Evolutionary conservation across 2,329 filamentous ascomycete species (phyloP).

Genomic region (Phyllosticta paracitricarpa): DNA sequence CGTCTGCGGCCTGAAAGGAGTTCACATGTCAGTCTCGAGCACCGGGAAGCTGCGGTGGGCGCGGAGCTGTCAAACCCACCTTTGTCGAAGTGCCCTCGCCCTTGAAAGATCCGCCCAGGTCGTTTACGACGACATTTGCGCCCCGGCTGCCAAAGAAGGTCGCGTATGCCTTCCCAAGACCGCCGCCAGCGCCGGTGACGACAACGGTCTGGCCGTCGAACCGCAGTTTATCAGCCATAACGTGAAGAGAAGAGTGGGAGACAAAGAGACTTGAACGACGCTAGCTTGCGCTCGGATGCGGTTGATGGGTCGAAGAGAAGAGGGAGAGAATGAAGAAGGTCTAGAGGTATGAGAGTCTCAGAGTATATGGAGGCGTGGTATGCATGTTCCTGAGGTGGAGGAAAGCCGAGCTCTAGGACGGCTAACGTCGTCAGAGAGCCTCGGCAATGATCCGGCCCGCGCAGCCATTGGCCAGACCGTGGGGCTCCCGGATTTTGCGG

Average conservation of each 20-base stretch:
- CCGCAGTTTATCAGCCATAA: conserved; percentile 44
- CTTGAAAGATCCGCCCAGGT: conserved; percentile 86
- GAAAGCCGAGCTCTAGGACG: conserved; percentile 7
- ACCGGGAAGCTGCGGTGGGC: neutral
- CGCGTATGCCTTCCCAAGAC: conserved; percentile 72
- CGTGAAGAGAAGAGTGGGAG: neutral
- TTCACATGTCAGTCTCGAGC: conserved; percentile 2
- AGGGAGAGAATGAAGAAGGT: neutral
- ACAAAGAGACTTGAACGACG: neutral
- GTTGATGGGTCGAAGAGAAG: neutral
- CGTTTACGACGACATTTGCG: conserved; percentile 92
- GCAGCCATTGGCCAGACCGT: conserved; percentile 1
- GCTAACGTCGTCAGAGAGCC: conserved; percentile 9
- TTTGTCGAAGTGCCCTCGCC: conserved; percentile 81
- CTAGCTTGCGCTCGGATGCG: neutral
- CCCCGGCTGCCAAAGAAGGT: conserved; percentile 86
- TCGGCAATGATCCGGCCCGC: neutral
- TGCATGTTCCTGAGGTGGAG: neutral
- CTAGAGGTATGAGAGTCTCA: neutral
- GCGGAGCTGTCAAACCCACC: conserved; percentile 42
- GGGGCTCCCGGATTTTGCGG: neutral
- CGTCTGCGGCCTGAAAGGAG: conserved; percentile 59
- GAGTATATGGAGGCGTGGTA: neutral
- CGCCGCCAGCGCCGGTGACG: conserved; percentile 76
- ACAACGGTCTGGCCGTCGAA: conserved; percentile 86